phyloP scores from a whole-genome alignment of 2,329 filamentous ascomycete genomes.

The Penicillium sp. region DNA sequence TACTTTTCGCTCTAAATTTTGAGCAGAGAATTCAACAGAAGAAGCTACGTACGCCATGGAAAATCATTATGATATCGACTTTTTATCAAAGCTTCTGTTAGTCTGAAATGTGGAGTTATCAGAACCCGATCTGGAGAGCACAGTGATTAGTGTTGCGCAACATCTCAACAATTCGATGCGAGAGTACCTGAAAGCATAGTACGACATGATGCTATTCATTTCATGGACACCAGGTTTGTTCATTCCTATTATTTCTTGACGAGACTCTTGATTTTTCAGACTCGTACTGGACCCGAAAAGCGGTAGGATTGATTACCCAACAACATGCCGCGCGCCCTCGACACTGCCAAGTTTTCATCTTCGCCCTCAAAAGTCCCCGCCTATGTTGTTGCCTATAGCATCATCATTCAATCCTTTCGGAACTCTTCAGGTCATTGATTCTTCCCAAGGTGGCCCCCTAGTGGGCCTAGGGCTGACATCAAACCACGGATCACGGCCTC shows the following conservation, averaged over 20 bases:
- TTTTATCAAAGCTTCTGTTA: background rate
- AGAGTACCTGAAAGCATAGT: background rate
- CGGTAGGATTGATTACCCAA: background rate
- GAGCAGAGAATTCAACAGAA: too few relatives aligned
- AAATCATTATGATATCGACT: background rate
- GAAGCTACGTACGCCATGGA: too few relatives aligned
- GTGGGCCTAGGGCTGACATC: background rate
- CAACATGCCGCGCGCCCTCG: background rate
- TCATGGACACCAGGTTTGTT: too few relatives aligned
- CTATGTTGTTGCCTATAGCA: background rate
- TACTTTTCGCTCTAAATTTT: too few relatives aligned
- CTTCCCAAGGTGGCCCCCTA: background rate
- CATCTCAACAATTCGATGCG: background rate
- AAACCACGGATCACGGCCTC: slow-evolving; percentile 4
- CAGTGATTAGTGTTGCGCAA: background rate
- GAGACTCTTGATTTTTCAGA: background rate
- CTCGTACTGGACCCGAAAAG: background rate
- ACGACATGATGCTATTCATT: too few relatives aligned
- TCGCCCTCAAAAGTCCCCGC: background rate
- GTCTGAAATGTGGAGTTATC: background rate
- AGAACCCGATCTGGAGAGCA: background rate
- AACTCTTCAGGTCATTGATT: background rate
- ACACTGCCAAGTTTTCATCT: background rate
- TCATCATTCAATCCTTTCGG: background rate
- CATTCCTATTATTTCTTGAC: background rate